Conservation (phyloP, 2,329 filamentous ascomycete species). For the Knufia petricola region DNA sequence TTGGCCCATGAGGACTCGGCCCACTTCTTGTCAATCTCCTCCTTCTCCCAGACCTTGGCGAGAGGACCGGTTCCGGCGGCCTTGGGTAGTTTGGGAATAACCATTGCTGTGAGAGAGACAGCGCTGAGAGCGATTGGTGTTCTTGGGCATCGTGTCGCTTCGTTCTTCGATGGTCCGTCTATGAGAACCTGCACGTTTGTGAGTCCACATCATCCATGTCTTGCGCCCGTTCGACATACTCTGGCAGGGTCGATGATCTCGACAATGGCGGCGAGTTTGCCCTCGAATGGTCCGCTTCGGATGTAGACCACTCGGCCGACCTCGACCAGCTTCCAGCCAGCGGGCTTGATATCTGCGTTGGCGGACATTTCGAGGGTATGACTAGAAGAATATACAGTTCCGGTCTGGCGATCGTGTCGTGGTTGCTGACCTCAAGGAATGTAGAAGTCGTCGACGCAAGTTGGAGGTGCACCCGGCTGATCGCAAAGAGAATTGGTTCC, state of each 20-base stretch:
- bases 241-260: slow-evolving; percentile 99
- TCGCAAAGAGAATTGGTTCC: background rate
- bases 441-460: slow-evolving; percentile 1
- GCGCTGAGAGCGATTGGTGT: slow-evolving; percentile 74
- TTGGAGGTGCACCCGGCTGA: background rate
- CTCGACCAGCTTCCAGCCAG: slow-evolving; percentile 93
- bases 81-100: slow-evolving; percentile 76
- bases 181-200: slow-evolving; percentile 65
- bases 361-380: slow-evolving; percentile 3
- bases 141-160: slow-evolving; percentile 71
- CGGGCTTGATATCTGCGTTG: slow-evolving; percentile 62
- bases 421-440: background rate
- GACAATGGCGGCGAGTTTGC: slow-evolving; percentile 86
- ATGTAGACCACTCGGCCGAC: slow-evolving; percentile 95
- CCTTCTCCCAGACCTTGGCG: slow-evolving; percentile 82
- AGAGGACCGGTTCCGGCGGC: slow-evolving; percentile 72
- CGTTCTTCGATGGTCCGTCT: slow-evolving; percentile 80
- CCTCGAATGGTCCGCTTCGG: slow-evolving; percentile 68
- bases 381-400: background rate
- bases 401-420: background rate
- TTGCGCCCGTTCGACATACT: slow-evolving; percentile 55
- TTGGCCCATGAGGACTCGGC: slow-evolving; percentile 86
- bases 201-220: slow-evolving; percentile 6
- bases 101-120: slow-evolving; percentile 80
- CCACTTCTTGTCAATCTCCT: slow-evolving; percentile 89